Conservation (phyloP, 2,329 filamentous ascomycete genomes). For the Pseudogymnoascus sp. region DNA sequence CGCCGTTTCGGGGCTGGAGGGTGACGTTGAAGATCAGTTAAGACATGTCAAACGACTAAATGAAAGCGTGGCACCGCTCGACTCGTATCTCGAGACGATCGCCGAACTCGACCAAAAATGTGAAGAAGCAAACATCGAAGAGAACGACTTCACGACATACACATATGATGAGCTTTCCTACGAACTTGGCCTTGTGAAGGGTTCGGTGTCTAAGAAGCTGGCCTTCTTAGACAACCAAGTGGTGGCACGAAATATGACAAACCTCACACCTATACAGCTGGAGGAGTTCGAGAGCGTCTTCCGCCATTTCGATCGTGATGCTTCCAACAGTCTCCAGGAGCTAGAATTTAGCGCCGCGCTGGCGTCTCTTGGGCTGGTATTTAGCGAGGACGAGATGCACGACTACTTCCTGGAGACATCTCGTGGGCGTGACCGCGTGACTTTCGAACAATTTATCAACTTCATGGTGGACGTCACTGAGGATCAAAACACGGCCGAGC, state of each 20-base stretch:
- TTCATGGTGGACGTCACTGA: constrained; percentile 99
- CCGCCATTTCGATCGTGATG: constrained; percentile 91
- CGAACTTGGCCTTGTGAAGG: constrained; percentile 84
- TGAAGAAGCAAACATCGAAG: constrained; percentile 93
- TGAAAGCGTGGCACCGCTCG: constrained; percentile 79
- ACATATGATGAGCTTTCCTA: constrained; percentile 95
- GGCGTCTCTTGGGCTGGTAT: constrained; percentile 90
- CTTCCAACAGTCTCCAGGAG: constrained; percentile 83
- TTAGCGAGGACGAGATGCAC: constrained; percentile 98
- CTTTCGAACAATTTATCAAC: constrained; percentile 96
- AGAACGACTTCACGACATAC: constrained; percentile 99
- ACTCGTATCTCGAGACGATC: constrained; percentile 84
- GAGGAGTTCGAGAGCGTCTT: constrained; percentile 99
- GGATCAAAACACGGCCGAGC: constrained; percentile 96
- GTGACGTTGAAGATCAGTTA: constrained; percentile 91
- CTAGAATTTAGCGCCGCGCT: constrained; percentile 93
- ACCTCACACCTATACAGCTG: constrained; percentile 93
- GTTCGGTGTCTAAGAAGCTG: constrained; percentile 91
- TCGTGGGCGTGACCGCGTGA: constrained; percentile 69
- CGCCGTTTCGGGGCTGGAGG: constrained; percentile 93
- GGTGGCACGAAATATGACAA: constrained; percentile 97
- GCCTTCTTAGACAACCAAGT: constrained; percentile 97
- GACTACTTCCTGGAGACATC: constrained; percentile 88
- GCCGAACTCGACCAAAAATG: constrained; percentile 81
- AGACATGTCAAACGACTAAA: constrained; percentile 80